These are phyloP conservation scores for Globisporangium mamillatum DNA, from an alignment of 352 stramenopile genomes.

Conservation along the genomic window DNA sequence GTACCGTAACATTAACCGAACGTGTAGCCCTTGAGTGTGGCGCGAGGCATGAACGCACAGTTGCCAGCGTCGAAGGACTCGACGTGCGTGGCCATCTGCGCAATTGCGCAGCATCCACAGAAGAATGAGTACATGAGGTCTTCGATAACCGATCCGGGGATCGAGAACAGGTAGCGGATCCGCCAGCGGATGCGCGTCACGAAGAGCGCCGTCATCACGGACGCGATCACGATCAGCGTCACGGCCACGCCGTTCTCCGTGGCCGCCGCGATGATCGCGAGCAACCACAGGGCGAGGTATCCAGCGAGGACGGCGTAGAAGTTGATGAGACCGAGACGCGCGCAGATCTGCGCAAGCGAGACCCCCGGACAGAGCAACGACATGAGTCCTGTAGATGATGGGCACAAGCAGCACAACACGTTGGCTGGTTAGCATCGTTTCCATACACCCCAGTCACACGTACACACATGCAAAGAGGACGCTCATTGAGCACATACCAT, in stretches of 20 bases:
- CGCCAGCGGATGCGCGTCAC: conserved; percentile 46
- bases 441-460: not conserved
- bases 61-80: conserved; percentile 38
- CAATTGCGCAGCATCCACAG: conserved; percentile 43
- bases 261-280: conserved; percentile 29
- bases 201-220: conserved; percentile 27
- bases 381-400: conserved; percentile 19
- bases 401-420: not conserved
- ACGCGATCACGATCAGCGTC: conserved; percentile 34
- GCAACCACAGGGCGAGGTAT: conserved; percentile 31
- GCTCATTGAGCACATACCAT: conserved; percentile 17
- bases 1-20: conserved; percentile 17
- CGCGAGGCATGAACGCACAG: conserved; percentile 27
- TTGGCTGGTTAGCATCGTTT: not conserved
- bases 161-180: conserved; percentile 55
- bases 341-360: conserved; percentile 45
- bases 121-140: conserved; percentile 31
- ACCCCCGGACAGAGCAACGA: conserved; percentile 26
- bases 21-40: conserved; percentile 43
- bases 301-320: conserved; percentile 36
- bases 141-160: conserved; percentile 38
- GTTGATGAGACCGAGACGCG: conserved; percentile 37
- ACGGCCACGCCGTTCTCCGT: conserved; percentile 26
- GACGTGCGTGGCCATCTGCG: conserved; percentile 50
- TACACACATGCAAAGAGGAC: not conserved